Evolutionary conservation across 768 basidiomycete species (phyloP).

Genomic region (Candolleomyces eurysporus): DNA sequence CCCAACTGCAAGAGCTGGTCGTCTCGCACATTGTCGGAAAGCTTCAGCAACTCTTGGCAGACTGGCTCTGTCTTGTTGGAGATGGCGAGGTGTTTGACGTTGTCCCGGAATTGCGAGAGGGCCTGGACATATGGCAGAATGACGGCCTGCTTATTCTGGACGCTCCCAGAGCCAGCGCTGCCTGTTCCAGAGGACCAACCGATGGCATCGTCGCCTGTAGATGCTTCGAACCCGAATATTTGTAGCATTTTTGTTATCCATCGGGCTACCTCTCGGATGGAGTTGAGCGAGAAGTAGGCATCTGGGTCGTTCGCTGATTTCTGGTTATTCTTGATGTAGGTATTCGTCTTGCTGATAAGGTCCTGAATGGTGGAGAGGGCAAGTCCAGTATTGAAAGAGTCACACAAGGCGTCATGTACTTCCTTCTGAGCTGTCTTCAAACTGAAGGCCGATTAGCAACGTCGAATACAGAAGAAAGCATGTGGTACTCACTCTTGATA

Average conservation of each 20-base stretch:
- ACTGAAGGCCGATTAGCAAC: slow-evolving; percentile 33
- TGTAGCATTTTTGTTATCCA: slow-evolving; percentile 76
- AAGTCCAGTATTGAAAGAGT: slow-evolving; percentile 94
- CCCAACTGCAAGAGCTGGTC: slow-evolving; percentile 87
- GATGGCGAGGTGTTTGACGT: slow-evolving; percentile 81
- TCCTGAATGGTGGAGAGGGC: slow-evolving; percentile 80
- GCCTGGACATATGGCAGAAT: slow-evolving; percentile 87
- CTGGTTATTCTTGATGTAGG: slow-evolving; percentile 76
- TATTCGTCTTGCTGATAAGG: slow-evolving; percentile 80
- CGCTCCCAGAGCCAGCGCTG: slow-evolving; percentile 35
- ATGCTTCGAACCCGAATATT: slow-evolving; percentile 78
- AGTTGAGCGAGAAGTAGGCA: slow-evolving; percentile 31
- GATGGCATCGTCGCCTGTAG: slow-evolving; percentile 54
- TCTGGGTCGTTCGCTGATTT: slow-evolving; percentile 45
- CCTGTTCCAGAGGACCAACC: slow-evolving; percentile 70
- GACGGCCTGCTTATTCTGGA: slow-evolving; percentile 64
- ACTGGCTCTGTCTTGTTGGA: slow-evolving; percentile 57
- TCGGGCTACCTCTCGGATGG: slow-evolving; percentile 62
- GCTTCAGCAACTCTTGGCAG: slow-evolving; percentile 76
- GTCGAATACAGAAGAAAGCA: not conserved
- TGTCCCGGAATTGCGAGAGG: slow-evolving; percentile 89
- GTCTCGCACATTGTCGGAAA: slow-evolving; percentile 91
- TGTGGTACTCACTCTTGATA: not conserved
- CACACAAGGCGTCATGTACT: slow-evolving; percentile 87
- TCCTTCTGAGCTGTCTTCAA: slow-evolving; percentile 70